Evolutionary conservation across 345 rosid species (phyloP).

Genomic region (Orychophragmus violaceus): DNA sequence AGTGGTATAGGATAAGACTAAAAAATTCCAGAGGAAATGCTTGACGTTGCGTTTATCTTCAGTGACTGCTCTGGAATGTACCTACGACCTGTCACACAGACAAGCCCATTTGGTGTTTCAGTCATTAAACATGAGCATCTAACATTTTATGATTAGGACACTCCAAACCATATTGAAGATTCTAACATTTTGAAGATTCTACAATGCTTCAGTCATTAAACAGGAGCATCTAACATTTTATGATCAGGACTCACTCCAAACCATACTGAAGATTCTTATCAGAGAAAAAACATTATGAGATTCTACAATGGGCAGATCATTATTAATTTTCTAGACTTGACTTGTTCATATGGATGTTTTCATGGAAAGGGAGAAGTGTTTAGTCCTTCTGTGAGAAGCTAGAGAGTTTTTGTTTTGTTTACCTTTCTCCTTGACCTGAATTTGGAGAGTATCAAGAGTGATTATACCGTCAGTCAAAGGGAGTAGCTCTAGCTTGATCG

Average conservation of each 20-base stretch:
- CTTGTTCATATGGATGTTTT: neutral
- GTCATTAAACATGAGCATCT: neutral
- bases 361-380: constrained; percentile 1
- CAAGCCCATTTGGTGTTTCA: neutral
- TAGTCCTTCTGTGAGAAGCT: neutral
- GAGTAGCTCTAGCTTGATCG: constrained; percentile 87
- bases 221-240: neutral
- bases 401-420: neutral
- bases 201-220: too few relatives aligned
- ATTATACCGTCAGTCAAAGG: constrained; percentile 98
- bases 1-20: constrained; percentile 23
- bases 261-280: neutral
- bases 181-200: neutral
- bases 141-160: neutral
- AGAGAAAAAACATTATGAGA: neutral
- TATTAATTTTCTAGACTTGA: neutral
- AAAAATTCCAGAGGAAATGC: constrained; percentile 66
- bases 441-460: constrained; percentile 75
- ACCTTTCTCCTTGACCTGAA: constrained; percentile 96
- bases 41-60: constrained; percentile 86
- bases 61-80: constrained; percentile 82
- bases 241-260: neutral
- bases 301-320: neutral
- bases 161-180: neutral
- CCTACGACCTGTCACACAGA: constrained; percentile 52